Evolutionary conservation across 2,329 filamentous ascomycete genomes (phyloP).

Genomic region (Furcasterigmium furcatum): DNA sequence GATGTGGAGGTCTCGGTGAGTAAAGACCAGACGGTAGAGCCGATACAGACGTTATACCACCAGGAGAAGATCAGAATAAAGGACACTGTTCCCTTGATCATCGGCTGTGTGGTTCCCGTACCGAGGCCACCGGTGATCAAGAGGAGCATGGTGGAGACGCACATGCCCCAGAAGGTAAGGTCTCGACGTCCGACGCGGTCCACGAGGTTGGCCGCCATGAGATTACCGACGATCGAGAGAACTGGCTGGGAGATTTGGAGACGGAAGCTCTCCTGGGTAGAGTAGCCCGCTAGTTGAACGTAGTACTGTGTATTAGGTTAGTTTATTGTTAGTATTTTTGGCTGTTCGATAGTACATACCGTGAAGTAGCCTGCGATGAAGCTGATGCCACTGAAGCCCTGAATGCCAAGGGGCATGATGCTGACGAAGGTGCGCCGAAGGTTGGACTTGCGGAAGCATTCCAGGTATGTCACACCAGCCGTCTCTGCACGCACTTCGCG

Average conservation of each 20-base stretch:
- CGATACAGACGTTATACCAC: constrained; percentile 36
- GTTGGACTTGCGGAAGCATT: constrained; percentile 35
- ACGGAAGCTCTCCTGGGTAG: constrained; percentile 25
- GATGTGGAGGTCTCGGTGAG: constrained; percentile 33
- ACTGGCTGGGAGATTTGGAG: constrained; percentile 36
- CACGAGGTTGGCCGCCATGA: constrained; percentile 33
- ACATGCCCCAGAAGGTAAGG: constrained; percentile 30
- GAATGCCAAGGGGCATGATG: constrained; percentile 29
- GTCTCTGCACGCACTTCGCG: constrained; percentile 28
- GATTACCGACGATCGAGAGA: constrained; percentile 32
- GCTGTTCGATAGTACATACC: too few relatives aligned
- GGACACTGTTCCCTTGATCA: constrained; percentile 18
- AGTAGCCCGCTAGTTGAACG: constrained; percentile 11
- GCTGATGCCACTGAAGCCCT: constrained; percentile 27
- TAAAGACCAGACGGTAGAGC: constrained; percentile 31
- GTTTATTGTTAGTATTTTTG: too few relatives aligned
- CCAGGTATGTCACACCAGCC: constrained; percentile 30
- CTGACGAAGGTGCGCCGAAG: constrained; percentile 35
- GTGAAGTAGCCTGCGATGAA: constrained; percentile 28
- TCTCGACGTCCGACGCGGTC: constrained; percentile 30
- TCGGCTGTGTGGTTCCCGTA: not conserved
- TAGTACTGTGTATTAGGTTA: constrained; percentile 7
- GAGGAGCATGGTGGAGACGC: constrained; percentile 32
- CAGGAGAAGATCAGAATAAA: constrained; percentile 34
- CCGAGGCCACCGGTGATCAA: constrained; percentile 27